Percentiles rank a stretch among this genome's conserved stretches.
Conservation (phyloP, 208 protist genomes). For the Crithidia expoeki region DNA sequence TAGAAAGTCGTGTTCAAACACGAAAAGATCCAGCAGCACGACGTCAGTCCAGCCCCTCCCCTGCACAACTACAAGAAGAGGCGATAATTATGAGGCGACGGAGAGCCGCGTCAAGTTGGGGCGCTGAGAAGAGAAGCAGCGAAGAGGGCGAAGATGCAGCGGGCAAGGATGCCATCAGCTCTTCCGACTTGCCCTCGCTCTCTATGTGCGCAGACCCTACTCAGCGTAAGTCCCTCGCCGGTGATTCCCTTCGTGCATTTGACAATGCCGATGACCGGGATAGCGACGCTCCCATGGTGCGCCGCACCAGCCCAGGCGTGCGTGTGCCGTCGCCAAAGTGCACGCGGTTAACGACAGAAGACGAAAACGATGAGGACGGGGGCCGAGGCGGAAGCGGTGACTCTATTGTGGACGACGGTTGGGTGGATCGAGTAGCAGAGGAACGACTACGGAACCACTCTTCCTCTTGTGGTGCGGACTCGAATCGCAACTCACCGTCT, state of each 20-base stretch:
- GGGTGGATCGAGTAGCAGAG: no score
- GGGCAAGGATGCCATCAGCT: neutral
- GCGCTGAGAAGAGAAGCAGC: no score
- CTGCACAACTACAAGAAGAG: neutral
- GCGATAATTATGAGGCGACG: no score
- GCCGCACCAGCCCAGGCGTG: conserved; percentile 21
- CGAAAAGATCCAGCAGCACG: neutral
- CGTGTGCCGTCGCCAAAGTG: conserved; percentile 12
- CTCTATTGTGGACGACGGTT: neutral
- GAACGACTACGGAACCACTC: no score
- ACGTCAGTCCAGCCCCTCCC: neutral
- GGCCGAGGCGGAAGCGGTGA: neutral
- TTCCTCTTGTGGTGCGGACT: neutral
- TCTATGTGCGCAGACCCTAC: no score
- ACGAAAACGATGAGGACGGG: neutral
- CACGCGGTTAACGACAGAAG: neutral
- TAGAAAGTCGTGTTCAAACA: neutral
- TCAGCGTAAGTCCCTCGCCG: neutral
- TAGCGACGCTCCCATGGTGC: conserved; percentile 7
- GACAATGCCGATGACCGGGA: conserved; percentile 10
- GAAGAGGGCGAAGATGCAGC: neutral
- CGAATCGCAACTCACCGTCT: neutral
- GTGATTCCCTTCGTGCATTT: neutral
- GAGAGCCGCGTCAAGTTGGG: no score
- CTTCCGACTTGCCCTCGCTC: no score